These are phyloP conservation scores for Trametes pubescens DNA, from an alignment of 1,284 basidiomycete genomes.

Conservation along the genomic window DNA sequence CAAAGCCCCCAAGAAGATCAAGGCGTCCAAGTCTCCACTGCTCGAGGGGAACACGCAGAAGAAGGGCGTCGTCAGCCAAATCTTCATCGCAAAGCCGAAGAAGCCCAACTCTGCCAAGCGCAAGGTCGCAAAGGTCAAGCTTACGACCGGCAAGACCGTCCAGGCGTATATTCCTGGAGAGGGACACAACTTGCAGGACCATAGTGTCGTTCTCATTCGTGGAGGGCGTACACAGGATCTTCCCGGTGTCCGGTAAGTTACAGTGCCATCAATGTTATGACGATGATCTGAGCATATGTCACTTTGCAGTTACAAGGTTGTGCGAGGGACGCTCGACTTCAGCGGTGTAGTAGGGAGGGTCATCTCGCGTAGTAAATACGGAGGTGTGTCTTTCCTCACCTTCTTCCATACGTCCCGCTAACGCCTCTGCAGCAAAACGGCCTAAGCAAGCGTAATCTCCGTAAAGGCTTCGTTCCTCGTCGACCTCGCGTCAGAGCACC, in stretches of 20 bases:
- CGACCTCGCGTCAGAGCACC: not conserved
- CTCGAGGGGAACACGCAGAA: slow-evolving; percentile 83
- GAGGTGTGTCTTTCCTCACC: slow-evolving; percentile 64
- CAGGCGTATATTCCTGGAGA: slow-evolving; percentile 98
- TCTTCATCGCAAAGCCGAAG: slow-evolving; percentile 91
- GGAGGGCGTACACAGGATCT: slow-evolving; percentile 98
- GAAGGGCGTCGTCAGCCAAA: slow-evolving; percentile 89
- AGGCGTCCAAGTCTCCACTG: slow-evolving; percentile 75
- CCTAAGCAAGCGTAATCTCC: slow-evolving; percentile 25
- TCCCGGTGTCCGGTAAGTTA: slow-evolving; percentile 89
- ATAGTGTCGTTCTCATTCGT: slow-evolving; percentile 92
- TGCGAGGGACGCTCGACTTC: slow-evolving; percentile 93
- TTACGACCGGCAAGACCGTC: slow-evolving; percentile 89
- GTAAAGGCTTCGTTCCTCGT: not conserved
- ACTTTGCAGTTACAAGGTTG: slow-evolving; percentile 91
- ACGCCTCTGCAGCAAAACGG: slow-evolving; percentile 20
- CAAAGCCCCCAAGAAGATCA: slow-evolving; percentile 59
- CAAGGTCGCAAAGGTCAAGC: slow-evolving; percentile 95
- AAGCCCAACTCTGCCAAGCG: slow-evolving; percentile 99
- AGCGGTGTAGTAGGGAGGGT: slow-evolving; percentile 89
- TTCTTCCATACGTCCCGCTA: not conserved
- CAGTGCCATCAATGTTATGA: not conserved
- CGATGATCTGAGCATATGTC: slow-evolving; percentile 11
- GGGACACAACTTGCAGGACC: slow-evolving; percentile 98
- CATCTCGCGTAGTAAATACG: slow-evolving; percentile 91